These are phyloP conservation scores for Alternaria conjuncta DNA, from an alignment of 2,329 filamentous ascomycete genomes.

Conservation along the genomic window DNA sequence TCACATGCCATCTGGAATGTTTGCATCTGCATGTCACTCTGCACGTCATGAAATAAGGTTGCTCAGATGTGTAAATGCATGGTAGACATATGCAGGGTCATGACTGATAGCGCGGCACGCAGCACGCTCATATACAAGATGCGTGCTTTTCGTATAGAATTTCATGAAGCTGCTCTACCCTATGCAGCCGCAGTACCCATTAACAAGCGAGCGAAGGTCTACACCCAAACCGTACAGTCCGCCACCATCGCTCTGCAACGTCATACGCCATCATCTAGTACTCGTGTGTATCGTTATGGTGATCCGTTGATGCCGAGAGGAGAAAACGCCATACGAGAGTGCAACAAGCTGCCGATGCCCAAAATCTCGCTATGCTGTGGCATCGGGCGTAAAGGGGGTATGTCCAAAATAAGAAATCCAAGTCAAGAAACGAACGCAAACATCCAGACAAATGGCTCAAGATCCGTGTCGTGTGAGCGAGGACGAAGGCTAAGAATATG, in stretches of 20 bases:
- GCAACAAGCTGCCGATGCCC: slow-evolving; percentile 30
- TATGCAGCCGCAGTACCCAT: slow-evolving; percentile 24
- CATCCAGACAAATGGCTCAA: slow-evolving; percentile 27
- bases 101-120: slow-evolving; percentile 24
- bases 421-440: slow-evolving; percentile 30
- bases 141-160: slow-evolving; percentile 33
- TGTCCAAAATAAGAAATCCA: slow-evolving; percentile 36
- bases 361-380: slow-evolving; percentile 45
- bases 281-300: slow-evolving; percentile 27
- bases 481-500: slow-evolving; percentile 13
- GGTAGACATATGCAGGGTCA: not conserved
- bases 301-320: slow-evolving; percentile 23
- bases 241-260: slow-evolving; percentile 8
- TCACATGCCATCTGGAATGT: not conserved
- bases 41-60: not conserved
- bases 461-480: slow-evolving; percentile 18
- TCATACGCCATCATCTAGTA: slow-evolving; percentile 30
- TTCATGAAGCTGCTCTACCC: slow-evolving; percentile 23
- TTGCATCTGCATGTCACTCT: not conserved
- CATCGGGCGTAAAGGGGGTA: slow-evolving; percentile 46
- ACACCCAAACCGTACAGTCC: slow-evolving; percentile 20
- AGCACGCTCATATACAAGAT: slow-evolving; percentile 31
- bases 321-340: slow-evolving; percentile 31
- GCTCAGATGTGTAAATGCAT: not conserved
- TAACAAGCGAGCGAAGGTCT: slow-evolving; percentile 31